Evolutionary conservation across 768 basidiomycete species (phyloP), one percentile per base, ranked within the genome.

Genomic region (Termitomyces sp.): DNA sequence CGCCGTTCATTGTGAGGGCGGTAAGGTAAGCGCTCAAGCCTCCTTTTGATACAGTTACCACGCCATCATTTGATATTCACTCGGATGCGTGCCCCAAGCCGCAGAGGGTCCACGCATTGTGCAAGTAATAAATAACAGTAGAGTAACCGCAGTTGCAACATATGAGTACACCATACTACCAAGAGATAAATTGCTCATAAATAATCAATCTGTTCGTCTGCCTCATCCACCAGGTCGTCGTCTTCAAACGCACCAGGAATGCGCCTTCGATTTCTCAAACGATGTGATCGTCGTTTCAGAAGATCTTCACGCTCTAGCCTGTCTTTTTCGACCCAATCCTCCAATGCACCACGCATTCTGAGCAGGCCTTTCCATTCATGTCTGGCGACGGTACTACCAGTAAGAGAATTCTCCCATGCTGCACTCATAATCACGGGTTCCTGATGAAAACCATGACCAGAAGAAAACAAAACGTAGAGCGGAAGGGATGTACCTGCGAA

Each of bases 311-410:
- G 62, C 31, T 72, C 67, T 61, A 65, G 48, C 57, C 61, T 60
- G 47, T 65, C 53, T 42, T 82, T 88, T 71, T 88, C 88, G 4
- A 81, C 78, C 79, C 84, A 88, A 65, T 94, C 92, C 64, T 93
- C 87, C 47, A 97, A 66, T 5, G 72, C 73, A 39, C 82, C 77
- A 0, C 71, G 69, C 74, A 84, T 81, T 71, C 93, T 95, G 1
- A 82, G 80, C 55, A 95, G 73, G 6, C 95, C 94, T 72, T 95
- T 97, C 92, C 94, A 99, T 72, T 98, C 92, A 64, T 99, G 97
- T 63, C 90, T 80, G 5, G 95, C 96, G 24, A 99, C 82, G 43
- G 85, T 79, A 37, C 92, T 94, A 13, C 87, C 85, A 20, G 79
- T 80, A 32, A 77, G 72, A 29, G 75, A 74, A 39, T 74, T 79